Base-by-base conservation (phyloP, 345 rosid species). In the Salix purpurea region DNA sequence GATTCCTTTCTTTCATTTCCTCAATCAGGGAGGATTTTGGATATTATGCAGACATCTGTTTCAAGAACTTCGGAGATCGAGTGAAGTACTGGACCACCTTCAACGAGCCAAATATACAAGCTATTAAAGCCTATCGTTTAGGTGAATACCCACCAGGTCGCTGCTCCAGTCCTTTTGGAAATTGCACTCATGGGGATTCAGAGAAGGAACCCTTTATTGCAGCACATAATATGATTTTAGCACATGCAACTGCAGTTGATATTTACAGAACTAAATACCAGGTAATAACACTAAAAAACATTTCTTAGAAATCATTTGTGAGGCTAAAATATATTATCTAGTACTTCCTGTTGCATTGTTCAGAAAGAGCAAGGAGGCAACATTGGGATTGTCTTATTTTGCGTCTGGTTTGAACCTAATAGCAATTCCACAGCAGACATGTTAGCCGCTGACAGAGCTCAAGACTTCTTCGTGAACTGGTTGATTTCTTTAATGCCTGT, bases 61-160 rank as follows among this genome's bases (percentile, higher is more conserved):
- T 78, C 30, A 50, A 71, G 71, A 23, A 72, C 37, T 78, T 78
- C 44, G 81, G 81, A 50, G 81, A 78, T 58, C 23, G 76, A 28
- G 81, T 72, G 23, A 66, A 77, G 76, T 72, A 71, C 71, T 77
- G 80, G 80, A 46, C 71, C 16, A 77, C 80, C 26, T 72, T 78
- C 67, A 78, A 78, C 30, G 81, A 78, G 65, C 81, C 81, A 28
- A 78, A 78, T 13, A 48, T 23, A 52, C 81, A 78, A 26, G 72
- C 30, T 15, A 65, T 28, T 2, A 54, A 30, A 1, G 72, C 76
- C 15, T 78, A 78, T 72, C 71, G 81, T 1, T 21, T 3, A 4
- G 81, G 81, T 23, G 26, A 24, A 16, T 78, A 64, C 58, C 81
- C 81, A 11, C 81, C 81, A 40, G 65, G 67, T 66, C 81, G 76